Percentiles rank a stretch among this genome's conserved stretches.
These are phyloP conservation scores for Apiospora hydei DNA, from an alignment of 2,329 filamentous ascomycete species.

Conservation along the genomic window DNA sequence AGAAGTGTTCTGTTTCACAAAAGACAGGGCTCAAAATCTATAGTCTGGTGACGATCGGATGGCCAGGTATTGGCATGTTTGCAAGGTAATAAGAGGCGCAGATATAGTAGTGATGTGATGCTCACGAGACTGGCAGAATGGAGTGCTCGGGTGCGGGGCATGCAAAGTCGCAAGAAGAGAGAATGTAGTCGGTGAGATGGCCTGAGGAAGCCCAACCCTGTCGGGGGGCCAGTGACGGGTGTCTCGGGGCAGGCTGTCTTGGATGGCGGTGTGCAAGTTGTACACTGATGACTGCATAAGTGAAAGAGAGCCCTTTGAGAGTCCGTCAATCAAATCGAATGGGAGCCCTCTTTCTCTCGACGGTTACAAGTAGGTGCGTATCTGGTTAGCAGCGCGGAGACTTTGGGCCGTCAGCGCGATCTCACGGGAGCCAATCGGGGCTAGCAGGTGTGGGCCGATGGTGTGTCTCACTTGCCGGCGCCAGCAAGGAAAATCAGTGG, in stretches of 20 bases:
- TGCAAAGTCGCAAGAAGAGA: background rate
- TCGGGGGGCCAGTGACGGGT: background rate
- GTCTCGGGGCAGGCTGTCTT: background rate
- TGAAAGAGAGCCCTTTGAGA: background rate
- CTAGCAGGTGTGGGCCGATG: background rate
- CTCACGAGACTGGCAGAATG: background rate
- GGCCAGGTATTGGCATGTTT: background rate
- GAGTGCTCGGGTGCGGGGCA: background rate
- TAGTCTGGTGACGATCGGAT: background rate
- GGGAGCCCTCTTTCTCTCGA: background rate
- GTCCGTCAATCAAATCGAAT: background rate
- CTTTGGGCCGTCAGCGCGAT: background rate
- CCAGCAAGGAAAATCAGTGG: background rate
- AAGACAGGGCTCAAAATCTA: background rate
- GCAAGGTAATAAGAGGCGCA: background rate
- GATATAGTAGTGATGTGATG: background rate
- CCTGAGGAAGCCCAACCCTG: background rate
- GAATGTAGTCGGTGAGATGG: background rate
- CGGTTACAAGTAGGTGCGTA: too few species aligned
- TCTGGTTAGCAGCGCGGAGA: background rate
- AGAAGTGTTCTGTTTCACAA: background rate
- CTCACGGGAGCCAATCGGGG: background rate
- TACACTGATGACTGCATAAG: constrained; percentile 1
- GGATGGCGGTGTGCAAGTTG: constrained; percentile 1
- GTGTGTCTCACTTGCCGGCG: constrained; percentile 7